Percentiles rank a stretch among this genome's conserved stretches.
Evolutionary conservation across 495 filamentous ascomycete species (phyloP).

Genomic region (Astrothelium subdiscretum): DNA sequence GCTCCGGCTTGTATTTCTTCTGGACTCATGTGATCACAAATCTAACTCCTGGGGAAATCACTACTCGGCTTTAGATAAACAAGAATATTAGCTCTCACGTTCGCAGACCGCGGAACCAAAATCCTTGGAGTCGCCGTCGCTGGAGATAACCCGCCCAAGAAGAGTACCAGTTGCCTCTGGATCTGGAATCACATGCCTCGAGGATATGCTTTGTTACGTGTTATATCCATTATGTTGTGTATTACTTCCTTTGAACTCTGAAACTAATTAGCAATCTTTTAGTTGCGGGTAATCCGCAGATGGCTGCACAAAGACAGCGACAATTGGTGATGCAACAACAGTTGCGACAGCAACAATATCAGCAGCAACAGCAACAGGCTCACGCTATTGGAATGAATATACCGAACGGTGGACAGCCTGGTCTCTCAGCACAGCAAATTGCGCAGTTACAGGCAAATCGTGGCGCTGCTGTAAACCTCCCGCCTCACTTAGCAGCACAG

Average conservation of each 20-base stretch:
- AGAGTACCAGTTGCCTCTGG: too few species aligned
- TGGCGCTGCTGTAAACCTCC: background rate
- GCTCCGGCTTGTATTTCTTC: too few species aligned
- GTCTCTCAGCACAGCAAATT: background rate
- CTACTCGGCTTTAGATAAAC: too few species aligned
- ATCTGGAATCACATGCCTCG: too few species aligned
- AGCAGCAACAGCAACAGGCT: constrained; percentile 17
- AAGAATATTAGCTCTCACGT: too few species aligned
- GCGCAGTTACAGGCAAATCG: background rate
- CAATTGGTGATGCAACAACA: constrained; percentile 20
- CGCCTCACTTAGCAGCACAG: background rate
- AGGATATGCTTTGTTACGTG: too few species aligned
- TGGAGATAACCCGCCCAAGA: too few species aligned
- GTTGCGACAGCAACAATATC: constrained; percentile 31
- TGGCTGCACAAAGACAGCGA: constrained; percentile 1
- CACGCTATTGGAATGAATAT: constrained; percentile 9
- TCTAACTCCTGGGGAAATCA: too few species aligned
- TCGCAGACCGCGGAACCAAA: too few species aligned
- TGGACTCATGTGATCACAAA: too few species aligned
- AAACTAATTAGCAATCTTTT: background rate
- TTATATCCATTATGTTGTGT: too few species aligned
- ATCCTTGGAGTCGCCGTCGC: too few species aligned
- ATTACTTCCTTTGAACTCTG: background rate
- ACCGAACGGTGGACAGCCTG: background rate
- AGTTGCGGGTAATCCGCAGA: constrained; percentile 4